A percentile compares a stretch with the other conserved stretches of the same genome.
Conservation (phyloP, 306 rosid species). For the Begonia fuchsioides region DNA sequence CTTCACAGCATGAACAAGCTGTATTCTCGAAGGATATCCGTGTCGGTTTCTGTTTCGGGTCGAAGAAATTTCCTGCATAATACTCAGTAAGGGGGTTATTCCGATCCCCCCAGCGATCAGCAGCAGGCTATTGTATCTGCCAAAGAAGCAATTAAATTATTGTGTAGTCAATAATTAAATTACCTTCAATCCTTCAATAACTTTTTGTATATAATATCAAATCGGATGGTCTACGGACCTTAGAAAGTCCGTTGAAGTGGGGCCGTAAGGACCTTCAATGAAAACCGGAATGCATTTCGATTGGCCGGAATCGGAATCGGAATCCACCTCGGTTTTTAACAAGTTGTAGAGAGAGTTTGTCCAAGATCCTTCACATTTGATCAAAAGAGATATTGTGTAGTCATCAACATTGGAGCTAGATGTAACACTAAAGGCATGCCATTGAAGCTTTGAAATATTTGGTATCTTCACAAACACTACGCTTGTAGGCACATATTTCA, state of each 20-base stretch:
- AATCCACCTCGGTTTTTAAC: slow-evolving; percentile 26
- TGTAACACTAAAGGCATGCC: slow-evolving; percentile 87
- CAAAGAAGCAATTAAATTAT: slow-evolving; percentile 6
- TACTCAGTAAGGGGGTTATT: no score
- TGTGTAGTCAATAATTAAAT: no score
- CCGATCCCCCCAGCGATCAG: no score
- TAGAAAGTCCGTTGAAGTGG: slow-evolving; percentile 44
- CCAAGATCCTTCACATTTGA: slow-evolving; percentile 76
- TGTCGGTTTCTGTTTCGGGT: slow-evolving; percentile 11
- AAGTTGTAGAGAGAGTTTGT: slow-evolving; percentile 51
- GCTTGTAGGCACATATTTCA: slow-evolving; percentile 70
- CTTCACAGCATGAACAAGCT: slow-evolving; percentile 51
- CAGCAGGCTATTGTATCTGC: slow-evolving; percentile 73
- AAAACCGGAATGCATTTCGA: slow-evolving; percentile 47
- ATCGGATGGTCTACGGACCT: slow-evolving; percentile 22
- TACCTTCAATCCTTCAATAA: no score
- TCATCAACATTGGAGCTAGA: slow-evolving; percentile 59
- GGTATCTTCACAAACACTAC: slow-evolving; percentile 71
- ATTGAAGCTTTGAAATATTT: slow-evolving; percentile 57
- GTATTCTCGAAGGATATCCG: slow-evolving; percentile 31
- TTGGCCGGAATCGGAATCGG: slow-evolving; percentile 25
- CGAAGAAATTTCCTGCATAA: slow-evolving; percentile 51
- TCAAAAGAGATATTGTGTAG: slow-evolving; percentile 34
- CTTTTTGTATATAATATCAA: not conserved
- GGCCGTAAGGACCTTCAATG: slow-evolving; percentile 91